Evolutionary conservation across 192 early-diverging fungal genomes (phyloP).

Genomic region (Dimargaris verticillata): DNA sequence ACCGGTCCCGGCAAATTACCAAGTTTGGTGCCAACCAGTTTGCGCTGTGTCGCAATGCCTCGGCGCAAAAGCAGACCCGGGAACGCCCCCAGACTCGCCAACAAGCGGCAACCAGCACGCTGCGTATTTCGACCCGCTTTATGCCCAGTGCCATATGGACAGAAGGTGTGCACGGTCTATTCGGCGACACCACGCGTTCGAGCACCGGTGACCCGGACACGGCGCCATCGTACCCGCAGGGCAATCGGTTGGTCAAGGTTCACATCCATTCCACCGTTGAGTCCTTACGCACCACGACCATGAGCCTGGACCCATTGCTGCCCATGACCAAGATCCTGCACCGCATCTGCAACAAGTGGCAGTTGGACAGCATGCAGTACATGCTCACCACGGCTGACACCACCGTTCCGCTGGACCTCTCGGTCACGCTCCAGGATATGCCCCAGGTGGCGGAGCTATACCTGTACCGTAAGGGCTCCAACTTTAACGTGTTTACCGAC

Average conservation of each 20-base stretch:
- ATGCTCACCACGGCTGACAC: slow-evolving; percentile 69
- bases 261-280: slow-evolving; percentile 51
- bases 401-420: slow-evolving; percentile 53
- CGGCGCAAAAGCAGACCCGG: background rate
- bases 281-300: slow-evolving; percentile 81
- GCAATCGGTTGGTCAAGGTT: slow-evolving; percentile 32
- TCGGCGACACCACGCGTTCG: background rate
- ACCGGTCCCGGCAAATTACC: slow-evolving; percentile 69
- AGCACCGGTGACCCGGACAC: background rate
- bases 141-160: too few species aligned
- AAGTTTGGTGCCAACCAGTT: slow-evolving; percentile 81
- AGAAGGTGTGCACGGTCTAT: slow-evolving; percentile 11
- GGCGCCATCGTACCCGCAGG: background rate
- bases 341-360: slow-evolving; percentile 71
- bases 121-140: too few species aligned
- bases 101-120: background rate
- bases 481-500: background rate
- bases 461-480: slow-evolving; percentile 19
- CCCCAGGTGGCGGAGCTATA: slow-evolving; percentile 21
- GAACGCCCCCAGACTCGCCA: slow-evolving; percentile 14
- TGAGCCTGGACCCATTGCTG: slow-evolving; percentile 51
- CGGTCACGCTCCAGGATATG: slow-evolving; percentile 54
- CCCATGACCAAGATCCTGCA: slow-evolving; percentile 68
- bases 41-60: slow-evolving; percentile 64
- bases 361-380: slow-evolving; percentile 70